These are phyloP conservation scores for Neobulgaria alba DNA, from an alignment of 2,329 filamentous ascomycete species.

Conservation along the genomic window DNA sequence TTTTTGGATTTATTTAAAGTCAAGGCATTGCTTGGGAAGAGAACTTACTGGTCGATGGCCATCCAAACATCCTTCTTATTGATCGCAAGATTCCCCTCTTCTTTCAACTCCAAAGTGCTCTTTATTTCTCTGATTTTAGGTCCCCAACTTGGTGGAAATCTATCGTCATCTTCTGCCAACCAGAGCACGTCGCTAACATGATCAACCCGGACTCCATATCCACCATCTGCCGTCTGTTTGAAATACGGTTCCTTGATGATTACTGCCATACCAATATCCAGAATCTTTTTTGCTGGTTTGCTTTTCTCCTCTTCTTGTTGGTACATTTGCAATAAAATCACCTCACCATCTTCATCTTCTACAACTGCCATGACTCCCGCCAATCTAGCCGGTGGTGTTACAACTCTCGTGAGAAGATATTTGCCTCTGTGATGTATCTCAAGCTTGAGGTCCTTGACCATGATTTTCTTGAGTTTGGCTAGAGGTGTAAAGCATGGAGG, in stretches of 20 bases:
- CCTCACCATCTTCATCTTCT: conserved; percentile 4
- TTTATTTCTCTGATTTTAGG: not conserved
- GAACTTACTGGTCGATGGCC: not conserved
- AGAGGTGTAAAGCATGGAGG: not conserved
- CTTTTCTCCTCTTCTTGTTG: not conserved
- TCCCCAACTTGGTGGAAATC: not conserved
- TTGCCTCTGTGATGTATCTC: conserved; percentile 35
- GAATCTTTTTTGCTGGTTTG: not conserved
- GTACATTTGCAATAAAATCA: not conserved
- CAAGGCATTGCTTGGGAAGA: not conserved
- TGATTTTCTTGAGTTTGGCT: conserved; percentile 13
- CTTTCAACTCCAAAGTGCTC: not conserved
- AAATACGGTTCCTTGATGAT: not conserved
- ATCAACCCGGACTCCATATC: not conserved
- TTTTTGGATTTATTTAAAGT: not conserved
- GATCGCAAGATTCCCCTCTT: not conserved
- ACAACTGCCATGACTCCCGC: not conserved
- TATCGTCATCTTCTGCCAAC: not conserved
- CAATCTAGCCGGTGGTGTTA: conserved; percentile 1
- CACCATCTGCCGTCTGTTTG: not conserved
- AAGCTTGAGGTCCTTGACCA: conserved; percentile 26
- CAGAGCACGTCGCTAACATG: not conserved
- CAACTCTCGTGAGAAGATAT: conserved; percentile 23
- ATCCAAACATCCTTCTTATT: not conserved
- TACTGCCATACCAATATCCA: not conserved